Percentiles rank a stretch among this genome's conserved stretches.
phyloP scores from a whole-genome alignment of 2,329 filamentous ascomycete genomes.

The Ascomycota sp. region DNA sequence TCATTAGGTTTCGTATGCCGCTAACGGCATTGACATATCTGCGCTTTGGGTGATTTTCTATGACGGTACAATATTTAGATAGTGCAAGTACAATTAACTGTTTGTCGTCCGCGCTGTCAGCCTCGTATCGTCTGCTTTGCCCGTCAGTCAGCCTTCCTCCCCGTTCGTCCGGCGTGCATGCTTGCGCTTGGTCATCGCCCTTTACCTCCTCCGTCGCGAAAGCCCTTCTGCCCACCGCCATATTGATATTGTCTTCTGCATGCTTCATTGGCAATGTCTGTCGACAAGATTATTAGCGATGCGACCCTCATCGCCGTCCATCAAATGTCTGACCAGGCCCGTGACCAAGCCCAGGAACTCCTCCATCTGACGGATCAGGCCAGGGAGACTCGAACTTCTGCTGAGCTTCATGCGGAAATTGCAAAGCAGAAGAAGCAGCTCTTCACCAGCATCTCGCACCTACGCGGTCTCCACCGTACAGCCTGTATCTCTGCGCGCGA shows the following conservation, averaged over 20 bases:
- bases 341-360: conserved; percentile 48
- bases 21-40: too few species aligned
- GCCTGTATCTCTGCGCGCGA: conserved; percentile 64
- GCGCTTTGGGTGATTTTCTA: too few species aligned
- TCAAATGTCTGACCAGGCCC: conserved; percentile 50
- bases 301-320: conserved; percentile 44
- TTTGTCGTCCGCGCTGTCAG: too few species aligned
- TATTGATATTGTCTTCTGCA: too few species aligned
- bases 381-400: conserved; percentile 19
- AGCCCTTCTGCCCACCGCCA: too few species aligned
- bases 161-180: too few species aligned
- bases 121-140: too few species aligned
- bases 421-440: conserved; percentile 65
- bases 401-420: conserved; percentile 34
- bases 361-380: conserved; percentile 31
- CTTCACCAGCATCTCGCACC: conserved; percentile 55
- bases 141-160: too few species aligned
- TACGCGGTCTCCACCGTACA: conserved; percentile 66
- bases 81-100: too few species aligned
- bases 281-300: conserved; percentile 20
- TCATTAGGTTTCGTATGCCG: too few species aligned
- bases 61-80: too few species aligned
- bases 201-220: not conserved
- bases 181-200: too few species aligned
- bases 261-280: conserved; percentile 11